A percentile compares a stretch with the other conserved stretches of the same genome.
Conservation (phyloP, 352 stramenopile genomes). For the Phytopythium cucurbitacearum region DNA sequence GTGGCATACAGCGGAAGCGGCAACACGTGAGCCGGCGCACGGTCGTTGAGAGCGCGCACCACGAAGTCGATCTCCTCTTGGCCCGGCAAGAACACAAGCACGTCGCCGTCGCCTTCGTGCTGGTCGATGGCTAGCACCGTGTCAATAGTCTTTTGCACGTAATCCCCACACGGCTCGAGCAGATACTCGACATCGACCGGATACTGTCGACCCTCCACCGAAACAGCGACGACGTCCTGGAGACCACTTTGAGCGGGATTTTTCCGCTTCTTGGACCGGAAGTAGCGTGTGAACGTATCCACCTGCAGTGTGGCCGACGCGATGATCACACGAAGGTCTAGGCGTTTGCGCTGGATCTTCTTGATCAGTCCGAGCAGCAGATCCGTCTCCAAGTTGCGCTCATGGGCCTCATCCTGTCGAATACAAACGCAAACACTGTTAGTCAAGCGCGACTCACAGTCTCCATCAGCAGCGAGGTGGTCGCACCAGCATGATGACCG, state of each 20-base stretch:
- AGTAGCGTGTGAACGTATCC: slow-evolving; percentile 90
- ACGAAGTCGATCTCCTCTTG: slow-evolving; percentile 94
- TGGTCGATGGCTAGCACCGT: slow-evolving; percentile 67
- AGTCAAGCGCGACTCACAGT: too few species aligned
- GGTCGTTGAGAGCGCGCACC: slow-evolving; percentile 58
- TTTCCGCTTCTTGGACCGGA: slow-evolving; percentile 56
- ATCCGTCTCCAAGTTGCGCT: slow-evolving; percentile 92
- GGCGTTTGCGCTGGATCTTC: slow-evolving; percentile 91
- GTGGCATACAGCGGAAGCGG: slow-evolving; percentile 89
- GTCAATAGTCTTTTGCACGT: slow-evolving; percentile 69
- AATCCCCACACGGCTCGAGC: slow-evolving; percentile 55
- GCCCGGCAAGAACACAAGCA: slow-evolving; percentile 94
- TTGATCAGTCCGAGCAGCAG: slow-evolving; percentile 94
- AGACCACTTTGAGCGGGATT: slow-evolving; percentile 6
- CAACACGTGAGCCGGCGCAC: slow-evolving; percentile 40
- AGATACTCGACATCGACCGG: slow-evolving; percentile 92
- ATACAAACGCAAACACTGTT: not conserved
- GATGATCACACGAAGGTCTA: slow-evolving; percentile 86
- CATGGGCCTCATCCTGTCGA: slow-evolving; percentile 91
- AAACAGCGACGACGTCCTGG: slow-evolving; percentile 59
- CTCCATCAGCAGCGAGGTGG: too few species aligned
- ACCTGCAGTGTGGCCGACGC: slow-evolving; percentile 78
- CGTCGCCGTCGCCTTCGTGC: slow-evolving; percentile 82
- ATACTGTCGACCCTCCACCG: slow-evolving; percentile 86
- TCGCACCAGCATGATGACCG: slow-evolving; percentile 74